Conservation (phyloP, 805 yeast genomes). For the Yarrowia deformans region DNA sequence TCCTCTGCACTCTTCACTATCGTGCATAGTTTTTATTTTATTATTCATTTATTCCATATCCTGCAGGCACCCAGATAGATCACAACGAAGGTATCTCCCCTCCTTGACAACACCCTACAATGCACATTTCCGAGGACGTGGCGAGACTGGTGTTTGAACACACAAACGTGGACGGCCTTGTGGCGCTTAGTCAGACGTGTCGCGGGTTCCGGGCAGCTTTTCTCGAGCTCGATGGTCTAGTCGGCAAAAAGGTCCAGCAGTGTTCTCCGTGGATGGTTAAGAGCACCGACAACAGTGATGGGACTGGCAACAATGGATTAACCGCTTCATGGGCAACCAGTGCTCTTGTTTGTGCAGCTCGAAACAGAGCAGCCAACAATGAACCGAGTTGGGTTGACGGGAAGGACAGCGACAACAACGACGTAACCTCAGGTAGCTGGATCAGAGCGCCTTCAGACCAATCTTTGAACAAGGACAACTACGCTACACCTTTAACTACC, state of each 20-base stretch:
- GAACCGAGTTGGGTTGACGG: neutral
- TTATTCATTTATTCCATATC: too few species aligned
- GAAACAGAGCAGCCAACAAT: neutral
- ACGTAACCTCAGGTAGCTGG: neutral
- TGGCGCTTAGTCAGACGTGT: constrained; percentile 7
- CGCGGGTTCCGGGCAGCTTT: neutral
- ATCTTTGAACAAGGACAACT: too few species aligned
- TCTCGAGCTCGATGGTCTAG: neutral
- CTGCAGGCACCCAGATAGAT: too few species aligned
- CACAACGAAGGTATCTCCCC: too few species aligned
- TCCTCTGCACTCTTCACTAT: too few species aligned
- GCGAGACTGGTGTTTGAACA: constrained; percentile 2
- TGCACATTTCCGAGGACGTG: constrained; percentile 12
- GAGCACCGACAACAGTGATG: neutral
- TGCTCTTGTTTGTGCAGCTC: neutral
- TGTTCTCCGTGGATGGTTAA: neutral
- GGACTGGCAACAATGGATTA: neutral
- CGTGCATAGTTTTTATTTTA: too few species aligned
- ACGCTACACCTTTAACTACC: too few species aligned
- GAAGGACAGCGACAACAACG: neutral
- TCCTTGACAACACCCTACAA: neutral
- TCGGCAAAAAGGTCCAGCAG: neutral
- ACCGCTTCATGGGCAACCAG: neutral
- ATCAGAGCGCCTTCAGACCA: too few species aligned
- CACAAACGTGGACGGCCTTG: neutral